phyloP scores from a whole-genome alignment of 768 basidiomycete species.

The Psilocybe cyanescens region DNA sequence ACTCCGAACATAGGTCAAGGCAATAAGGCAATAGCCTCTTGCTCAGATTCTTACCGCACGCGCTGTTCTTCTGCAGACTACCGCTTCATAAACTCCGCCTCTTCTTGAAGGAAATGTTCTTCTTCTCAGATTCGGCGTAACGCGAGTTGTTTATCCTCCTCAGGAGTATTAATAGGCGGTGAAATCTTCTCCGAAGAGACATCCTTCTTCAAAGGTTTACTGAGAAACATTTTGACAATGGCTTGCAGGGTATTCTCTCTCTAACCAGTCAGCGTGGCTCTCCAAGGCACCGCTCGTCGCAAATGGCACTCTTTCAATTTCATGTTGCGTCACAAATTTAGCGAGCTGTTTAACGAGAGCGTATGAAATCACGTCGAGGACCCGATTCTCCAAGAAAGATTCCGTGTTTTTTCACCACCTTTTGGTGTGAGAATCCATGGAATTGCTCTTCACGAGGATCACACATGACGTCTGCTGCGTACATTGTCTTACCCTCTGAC shows the following conservation, averaged over 20 bases:
- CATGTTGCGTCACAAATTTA: conserved; percentile 55
- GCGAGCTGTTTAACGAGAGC: conserved; percentile 72
- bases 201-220: conserved; percentile 17
- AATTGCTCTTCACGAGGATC: conserved; percentile 46
- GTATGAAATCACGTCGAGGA: conserved; percentile 76
- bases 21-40: conserved; percentile 42
- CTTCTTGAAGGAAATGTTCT: conserved; percentile 65
- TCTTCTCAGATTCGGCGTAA: conserved; percentile 91
- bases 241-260: conserved; percentile 68
- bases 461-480: too few species aligned
- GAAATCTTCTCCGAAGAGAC: background rate
- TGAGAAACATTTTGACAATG: conserved; percentile 37
- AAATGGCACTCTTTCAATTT: conserved; percentile 67
- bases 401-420: conserved; percentile 63
- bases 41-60: conserved; percentile 37
- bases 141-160: conserved; percentile 57
- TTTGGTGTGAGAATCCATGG: conserved; percentile 69
- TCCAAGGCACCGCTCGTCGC: conserved; percentile 60
- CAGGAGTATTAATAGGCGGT: conserved; percentile 28
- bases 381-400: conserved; percentile 75
- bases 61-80: conserved; percentile 85
- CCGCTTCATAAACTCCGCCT: conserved; percentile 83
- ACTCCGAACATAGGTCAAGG: conserved; percentile 18
- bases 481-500: too few species aligned
- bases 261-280: conserved; percentile 74